Evolutionary conservation across 208 protist genomes (phyloP).

Genomic region (Borovskyia barvae): DNA sequence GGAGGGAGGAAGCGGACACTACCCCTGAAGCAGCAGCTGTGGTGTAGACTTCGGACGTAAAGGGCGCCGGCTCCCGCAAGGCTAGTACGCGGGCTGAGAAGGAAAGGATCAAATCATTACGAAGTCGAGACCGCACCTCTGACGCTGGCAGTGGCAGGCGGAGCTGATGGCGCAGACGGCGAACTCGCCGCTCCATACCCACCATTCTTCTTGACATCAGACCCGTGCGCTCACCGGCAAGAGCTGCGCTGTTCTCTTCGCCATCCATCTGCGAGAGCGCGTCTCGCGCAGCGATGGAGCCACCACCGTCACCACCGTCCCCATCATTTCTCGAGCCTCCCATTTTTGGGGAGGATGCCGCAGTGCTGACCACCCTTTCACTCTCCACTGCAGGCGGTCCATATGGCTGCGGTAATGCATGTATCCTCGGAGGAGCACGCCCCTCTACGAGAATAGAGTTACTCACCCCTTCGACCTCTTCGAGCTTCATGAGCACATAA

Average conservation of each 20-base stretch:
- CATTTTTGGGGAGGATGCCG: no score
- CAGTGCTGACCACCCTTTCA: no score
- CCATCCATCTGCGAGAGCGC: no score
- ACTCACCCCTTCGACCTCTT: constrained; percentile 41
- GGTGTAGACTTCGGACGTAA: constrained; percentile 4
- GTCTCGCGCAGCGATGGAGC: no score
- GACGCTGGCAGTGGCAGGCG: constrained; percentile 32
- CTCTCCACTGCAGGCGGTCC: neutral
- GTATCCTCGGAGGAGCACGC: no score
- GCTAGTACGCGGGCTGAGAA: constrained; percentile 79
- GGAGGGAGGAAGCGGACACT: neutral
- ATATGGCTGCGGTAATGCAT: neutral
- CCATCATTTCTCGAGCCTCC: no score
- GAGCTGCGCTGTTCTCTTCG: no score
- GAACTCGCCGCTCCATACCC: constrained; percentile 26
- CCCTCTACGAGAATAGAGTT: constrained; percentile 22
- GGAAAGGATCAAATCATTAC: constrained; percentile 72
- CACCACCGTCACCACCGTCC: no score
- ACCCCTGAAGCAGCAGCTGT: neutral
- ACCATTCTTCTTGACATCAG: constrained; percentile 16
- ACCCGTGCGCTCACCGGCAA: neutral
- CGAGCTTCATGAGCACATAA: constrained; percentile 47
- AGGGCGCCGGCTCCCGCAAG: constrained; percentile 36
- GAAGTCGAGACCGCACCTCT: constrained; percentile 60
- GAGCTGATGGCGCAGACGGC: constrained; percentile 38